phyloP scores from a whole-genome alignment of 192 early-diverging fungal species.

The Coemansia sp. region DNA sequence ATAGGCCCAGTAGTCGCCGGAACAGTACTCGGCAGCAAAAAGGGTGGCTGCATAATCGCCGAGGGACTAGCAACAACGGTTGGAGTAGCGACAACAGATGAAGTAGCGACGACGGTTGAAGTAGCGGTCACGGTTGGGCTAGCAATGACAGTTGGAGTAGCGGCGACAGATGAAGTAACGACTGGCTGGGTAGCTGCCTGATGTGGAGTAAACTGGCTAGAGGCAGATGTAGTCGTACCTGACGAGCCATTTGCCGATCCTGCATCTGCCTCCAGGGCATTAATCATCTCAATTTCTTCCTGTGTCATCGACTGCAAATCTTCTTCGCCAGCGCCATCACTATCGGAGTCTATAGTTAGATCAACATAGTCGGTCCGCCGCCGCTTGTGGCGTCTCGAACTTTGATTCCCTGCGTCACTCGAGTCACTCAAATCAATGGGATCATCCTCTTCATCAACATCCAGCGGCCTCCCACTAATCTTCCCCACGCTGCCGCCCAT shows the following conservation, averaged over 20 bases:
- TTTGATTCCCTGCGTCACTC: neutral
- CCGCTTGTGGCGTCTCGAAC: conserved; percentile 30
- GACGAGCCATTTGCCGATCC: neutral
- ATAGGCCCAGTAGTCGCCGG: too few species aligned
- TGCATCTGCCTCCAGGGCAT: conserved; percentile 7
- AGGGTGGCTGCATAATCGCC: too few species aligned
- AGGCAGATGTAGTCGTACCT: neutral
- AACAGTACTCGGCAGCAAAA: too few species aligned
- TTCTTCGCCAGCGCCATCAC: conserved; percentile 12
- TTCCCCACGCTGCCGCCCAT: conserved; percentile 37
- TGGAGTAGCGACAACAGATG: too few species aligned
- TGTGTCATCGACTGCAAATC: conserved; percentile 35
- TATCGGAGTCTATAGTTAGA: conserved; percentile 59
- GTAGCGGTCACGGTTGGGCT: too few species aligned
- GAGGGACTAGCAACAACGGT: too few species aligned
- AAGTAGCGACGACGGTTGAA: too few species aligned
- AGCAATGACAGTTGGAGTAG: too few species aligned
- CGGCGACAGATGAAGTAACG: too few species aligned
- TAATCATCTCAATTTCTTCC: conserved; percentile 40
- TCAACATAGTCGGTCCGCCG: conserved; percentile 62
- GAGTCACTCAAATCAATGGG: conserved; percentile 35
- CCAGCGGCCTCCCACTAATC: conserved; percentile 6
- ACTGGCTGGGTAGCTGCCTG: too few species aligned
- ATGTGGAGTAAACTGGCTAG: neutral
- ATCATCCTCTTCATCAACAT: conserved; percentile 14